Percentiles rank a stretch among this genome's conserved stretches.
These are phyloP conservation scores for Termitomyces sp. DNA, from an alignment of 768 basidiomycete genomes.

Conservation along the genomic window DNA sequence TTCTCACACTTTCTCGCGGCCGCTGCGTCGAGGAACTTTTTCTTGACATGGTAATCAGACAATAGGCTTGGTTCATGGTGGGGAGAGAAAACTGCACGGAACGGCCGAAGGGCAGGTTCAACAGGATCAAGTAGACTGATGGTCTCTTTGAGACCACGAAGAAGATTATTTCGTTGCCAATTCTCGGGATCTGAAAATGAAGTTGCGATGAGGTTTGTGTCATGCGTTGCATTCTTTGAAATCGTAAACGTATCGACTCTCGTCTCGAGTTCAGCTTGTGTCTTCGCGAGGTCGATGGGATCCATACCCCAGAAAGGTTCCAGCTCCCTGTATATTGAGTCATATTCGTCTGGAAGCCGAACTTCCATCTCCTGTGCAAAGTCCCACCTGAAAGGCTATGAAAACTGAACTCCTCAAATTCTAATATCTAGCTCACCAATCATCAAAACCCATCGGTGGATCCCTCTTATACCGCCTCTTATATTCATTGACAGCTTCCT, in stretches of 20 bases:
- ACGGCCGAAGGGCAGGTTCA: conserved; percentile 31
- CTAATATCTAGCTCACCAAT: conserved; percentile 47
- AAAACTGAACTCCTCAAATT: background rate
- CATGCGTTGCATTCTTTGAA: conserved; percentile 25
- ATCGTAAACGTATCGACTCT: conserved; percentile 36
- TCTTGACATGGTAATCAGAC: conserved; percentile 24
- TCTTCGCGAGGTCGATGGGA: conserved; percentile 31
- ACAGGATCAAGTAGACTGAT: conserved; percentile 29
- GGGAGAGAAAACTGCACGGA: conserved; percentile 35
- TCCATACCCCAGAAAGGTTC: conserved; percentile 77
- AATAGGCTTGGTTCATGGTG: conserved; percentile 31
- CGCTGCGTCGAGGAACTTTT: conserved; percentile 26
- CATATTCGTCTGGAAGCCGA: conserved; percentile 85
- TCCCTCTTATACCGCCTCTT: conserved; percentile 53
- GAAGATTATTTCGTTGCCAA: conserved; percentile 15
- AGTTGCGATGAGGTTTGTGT: conserved; percentile 13
- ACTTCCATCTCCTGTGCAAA: conserved; percentile 65
- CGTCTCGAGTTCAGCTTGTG: conserved; percentile 29
- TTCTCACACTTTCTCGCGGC: conserved; percentile 20
- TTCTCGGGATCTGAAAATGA: conserved; percentile 19
- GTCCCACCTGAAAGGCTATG: conserved; percentile 32
- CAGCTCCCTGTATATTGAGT: conserved; percentile 65
- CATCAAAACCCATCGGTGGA: conserved; percentile 73
- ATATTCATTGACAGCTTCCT: conserved; percentile 65
- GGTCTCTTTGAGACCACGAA: conserved; percentile 19